Base-by-base conservation (phyloP, 306 rosid species). In the Senna siamea region DNA sequence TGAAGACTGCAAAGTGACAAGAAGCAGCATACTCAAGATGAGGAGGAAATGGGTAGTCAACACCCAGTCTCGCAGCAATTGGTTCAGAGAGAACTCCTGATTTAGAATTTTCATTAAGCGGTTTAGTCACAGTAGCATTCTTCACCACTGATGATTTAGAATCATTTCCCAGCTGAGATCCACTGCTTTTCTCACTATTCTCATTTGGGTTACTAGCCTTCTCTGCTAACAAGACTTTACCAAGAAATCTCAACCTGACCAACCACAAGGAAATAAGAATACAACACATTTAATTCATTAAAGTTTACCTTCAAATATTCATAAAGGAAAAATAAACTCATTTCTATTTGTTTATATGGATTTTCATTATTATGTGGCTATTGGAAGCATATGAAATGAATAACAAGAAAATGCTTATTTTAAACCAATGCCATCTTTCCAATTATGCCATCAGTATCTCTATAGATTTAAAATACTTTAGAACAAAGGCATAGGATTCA, bases 31-130 rank as follows among this genome's bases (percentile, higher is more conserved):
- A 94, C 97, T 87, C 96, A 48, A 94, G 92, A 69, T 89, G 84
- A 55, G 96, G 93, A 84, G 97, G 96, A 84, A 91, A 92, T 70
- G 93, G 91, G 80, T 91, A 94, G 80, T 94, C 94, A 48, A 94
- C 95, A 57, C 96, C 96, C 82, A 94, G 90, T 77, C 87, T 82
- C 14, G 88, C 85, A 53, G 96, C 95, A 81, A 94, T 84, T 73
- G 96, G 93, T 77, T 89, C 89, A 1, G 80, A 54, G 22, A 75
- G 65, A 32, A 86, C 69, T 78, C 83, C 88, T 28, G 87, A 76
- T 69, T 76, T 82, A 38, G 64, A 63, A 73, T 70, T 87, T 70
- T 77, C 88, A 52, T 76, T 66, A 44, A 50, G 63, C 75, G 84
- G 75, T 73, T 80, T 82, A 69, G 72, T 52, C 50, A 51, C 7